phyloP scores from a whole-genome alignment of 768 basidiomycete genomes.

The Hypholoma fasciculare region DNA sequence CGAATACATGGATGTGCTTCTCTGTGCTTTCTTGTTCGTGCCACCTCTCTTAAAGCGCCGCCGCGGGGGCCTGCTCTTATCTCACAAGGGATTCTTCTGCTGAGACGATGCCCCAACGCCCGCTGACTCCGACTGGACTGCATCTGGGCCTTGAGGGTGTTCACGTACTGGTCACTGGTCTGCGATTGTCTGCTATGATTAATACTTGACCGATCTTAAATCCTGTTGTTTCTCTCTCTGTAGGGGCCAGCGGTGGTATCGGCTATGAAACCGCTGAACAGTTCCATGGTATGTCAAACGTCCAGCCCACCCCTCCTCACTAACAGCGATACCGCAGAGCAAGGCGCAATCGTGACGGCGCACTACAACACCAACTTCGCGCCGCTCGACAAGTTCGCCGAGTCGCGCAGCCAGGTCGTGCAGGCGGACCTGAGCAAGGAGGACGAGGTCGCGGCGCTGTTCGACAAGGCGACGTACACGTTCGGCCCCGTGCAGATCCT shows the following conservation, averaged over 20 bases:
- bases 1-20: constrained; percentile 1
- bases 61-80: not conserved
- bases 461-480: constrained; percentile 37
- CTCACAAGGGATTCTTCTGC: not conserved
- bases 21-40: not conserved
- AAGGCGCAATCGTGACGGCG: constrained; percentile 70
- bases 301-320: not conserved
- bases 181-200: not conserved
- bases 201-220: not conserved
- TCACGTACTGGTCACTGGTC: constrained; percentile 73
- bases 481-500: constrained; percentile 57
- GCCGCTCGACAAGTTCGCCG: constrained; percentile 39
- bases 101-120: constrained; percentile 4
- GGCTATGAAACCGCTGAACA: constrained; percentile 60
- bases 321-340: constrained; percentile 38
- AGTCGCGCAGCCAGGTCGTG: constrained; percentile 32
- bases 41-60: not conserved
- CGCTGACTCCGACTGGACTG: constrained; percentile 18
- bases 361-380: constrained; percentile 61
- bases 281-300: constrained; percentile 49
- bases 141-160: constrained; percentile 60
- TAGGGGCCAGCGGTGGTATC: constrained; percentile 77
- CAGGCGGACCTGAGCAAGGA: constrained; percentile 66
- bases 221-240: not conserved
- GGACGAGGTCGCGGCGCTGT: constrained; percentile 49